Evolutionary conservation across 1,284 basidiomycete genomes (phyloP).

Genomic region (Pseudozyma thailandica): DNA sequence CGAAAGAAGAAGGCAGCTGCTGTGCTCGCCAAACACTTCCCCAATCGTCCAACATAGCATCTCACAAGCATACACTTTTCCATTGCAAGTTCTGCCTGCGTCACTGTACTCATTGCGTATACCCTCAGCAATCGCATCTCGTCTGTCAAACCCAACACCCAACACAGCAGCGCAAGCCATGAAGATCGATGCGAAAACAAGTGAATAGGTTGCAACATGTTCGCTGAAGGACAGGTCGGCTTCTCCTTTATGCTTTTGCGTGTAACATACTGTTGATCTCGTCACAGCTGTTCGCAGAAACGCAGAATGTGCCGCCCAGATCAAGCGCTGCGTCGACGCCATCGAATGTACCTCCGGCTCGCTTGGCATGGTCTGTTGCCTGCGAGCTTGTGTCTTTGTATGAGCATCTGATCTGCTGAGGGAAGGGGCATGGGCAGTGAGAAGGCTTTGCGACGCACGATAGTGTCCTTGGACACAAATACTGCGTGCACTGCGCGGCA

Average conservation of each 20-base stretch:
- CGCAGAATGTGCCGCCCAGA: conserved; percentile 52
- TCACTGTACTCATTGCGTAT: conserved; percentile 6
- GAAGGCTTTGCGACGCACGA: conserved; percentile 61
- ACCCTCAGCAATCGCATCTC: conserved; percentile 19
- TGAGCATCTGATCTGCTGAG: conserved; percentile 56
- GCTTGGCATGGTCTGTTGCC: conserved; percentile 13
- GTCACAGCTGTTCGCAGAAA: conserved; percentile 51
- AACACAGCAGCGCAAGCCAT: background rate
- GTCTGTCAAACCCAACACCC: background rate
- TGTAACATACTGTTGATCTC: conserved; percentile 28
- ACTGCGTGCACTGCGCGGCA: conserved; percentile 54
- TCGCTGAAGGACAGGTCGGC: no score
- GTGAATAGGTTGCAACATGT: no score
- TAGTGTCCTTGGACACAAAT: conserved; percentile 60
- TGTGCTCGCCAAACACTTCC: conserved; percentile 56
- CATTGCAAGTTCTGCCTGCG: background rate
- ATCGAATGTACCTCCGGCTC: conserved; percentile 37
- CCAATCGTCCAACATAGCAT: conserved; percentile 36
- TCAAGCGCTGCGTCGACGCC: conserved; percentile 46
- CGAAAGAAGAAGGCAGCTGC: conserved; percentile 59
- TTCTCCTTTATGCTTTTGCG: conserved; percentile 17
- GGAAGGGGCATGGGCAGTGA: conserved; percentile 62
- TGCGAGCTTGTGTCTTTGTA: conserved; percentile 44
- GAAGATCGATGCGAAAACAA: no score
- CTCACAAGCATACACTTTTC: background rate